These are phyloP conservation scores for Coemansia sp. DNA, from an alignment of 192 early-diverging fungal species.

Conservation along the genomic window DNA sequence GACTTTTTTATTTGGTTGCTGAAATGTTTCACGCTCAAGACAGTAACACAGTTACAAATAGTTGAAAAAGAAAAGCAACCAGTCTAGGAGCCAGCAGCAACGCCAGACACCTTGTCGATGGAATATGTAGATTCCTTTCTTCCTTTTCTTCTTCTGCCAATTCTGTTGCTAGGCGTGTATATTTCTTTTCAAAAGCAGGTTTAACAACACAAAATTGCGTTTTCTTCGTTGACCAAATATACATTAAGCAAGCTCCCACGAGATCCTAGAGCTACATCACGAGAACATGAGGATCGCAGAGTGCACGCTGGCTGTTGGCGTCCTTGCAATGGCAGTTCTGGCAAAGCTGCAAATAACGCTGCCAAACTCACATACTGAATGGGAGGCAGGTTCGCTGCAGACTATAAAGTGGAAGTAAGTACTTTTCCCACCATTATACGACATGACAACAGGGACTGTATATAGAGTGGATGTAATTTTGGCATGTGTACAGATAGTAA, in stretches of 20 bases:
- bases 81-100: not conserved
- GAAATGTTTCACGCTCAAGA: not conserved
- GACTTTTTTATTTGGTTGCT: not conserved
- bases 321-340: conserved; percentile 26
- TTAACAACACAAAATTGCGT: no score
- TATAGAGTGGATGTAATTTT: not conserved
- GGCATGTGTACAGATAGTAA: not conserved
- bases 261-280: not conserved
- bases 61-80: not conserved
- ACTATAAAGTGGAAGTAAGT: conserved; percentile 53
- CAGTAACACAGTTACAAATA: not conserved
- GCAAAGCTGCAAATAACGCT: conserved; percentile 49
- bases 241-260: not conserved
- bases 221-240: no score
- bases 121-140: not conserved
- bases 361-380: conserved; percentile 51
- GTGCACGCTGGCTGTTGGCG: conserved; percentile 18
- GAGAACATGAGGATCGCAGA: not conserved
- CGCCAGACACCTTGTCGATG: not conserved
- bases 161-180: not conserved
- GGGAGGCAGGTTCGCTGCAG: conserved; percentile 41
- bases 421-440: not conserved
- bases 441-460: not conserved
- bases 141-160: not conserved
- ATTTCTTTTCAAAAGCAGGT: not conserved